These are phyloP conservation scores for Penicillium sp. DNA, from an alignment of 2,329 filamentous ascomycete genomes.

Conservation along the genomic window DNA sequence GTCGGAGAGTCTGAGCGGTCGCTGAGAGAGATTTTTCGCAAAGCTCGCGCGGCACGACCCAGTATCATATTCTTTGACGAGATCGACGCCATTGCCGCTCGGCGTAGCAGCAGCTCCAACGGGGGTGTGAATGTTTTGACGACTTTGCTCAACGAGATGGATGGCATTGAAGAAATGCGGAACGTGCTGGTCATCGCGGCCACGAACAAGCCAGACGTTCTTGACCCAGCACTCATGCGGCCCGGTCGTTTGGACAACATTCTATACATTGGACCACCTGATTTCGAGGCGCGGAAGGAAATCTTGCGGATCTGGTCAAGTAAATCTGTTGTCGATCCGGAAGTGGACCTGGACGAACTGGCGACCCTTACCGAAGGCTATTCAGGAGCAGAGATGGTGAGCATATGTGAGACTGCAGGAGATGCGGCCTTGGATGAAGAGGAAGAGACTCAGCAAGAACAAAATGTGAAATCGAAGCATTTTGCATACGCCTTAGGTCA, in stretches of 20 bases:
- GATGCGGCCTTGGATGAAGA: constrained; percentile 53
- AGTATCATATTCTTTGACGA: constrained; percentile 98
- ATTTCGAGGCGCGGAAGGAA: constrained; percentile 67
- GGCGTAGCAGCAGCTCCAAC: constrained; percentile 51
- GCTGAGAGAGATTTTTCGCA: constrained; percentile 79
- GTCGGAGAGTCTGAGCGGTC: constrained; percentile 90
- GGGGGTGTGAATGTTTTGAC: constrained; percentile 76
- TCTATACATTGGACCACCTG: constrained; percentile 81
- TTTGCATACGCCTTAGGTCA: constrained; percentile 44
- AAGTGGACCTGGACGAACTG: constrained; percentile 65
- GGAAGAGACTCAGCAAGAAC: constrained; percentile 42
- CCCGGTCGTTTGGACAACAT: constrained; percentile 82
- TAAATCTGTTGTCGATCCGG: constrained; percentile 58
- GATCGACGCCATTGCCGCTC: constrained; percentile 77
- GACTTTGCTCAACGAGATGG: constrained; percentile 90
- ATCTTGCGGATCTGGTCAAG: constrained; percentile 69
- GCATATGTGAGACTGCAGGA: constrained; percentile 54
- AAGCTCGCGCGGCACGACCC: constrained; percentile 79
- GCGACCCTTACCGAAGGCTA: constrained; percentile 69
- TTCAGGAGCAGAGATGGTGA: constrained; percentile 79
- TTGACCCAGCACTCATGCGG: constrained; percentile 82
- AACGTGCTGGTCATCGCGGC: constrained; percentile 86
- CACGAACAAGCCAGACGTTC: constrained; percentile 82
- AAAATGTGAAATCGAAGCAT: constrained; percentile 41
- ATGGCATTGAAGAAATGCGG: constrained; percentile 81